Evolutionary conservation across 257 asterid species (phyloP).

Genomic region (Nicotiana undulata): DNA sequence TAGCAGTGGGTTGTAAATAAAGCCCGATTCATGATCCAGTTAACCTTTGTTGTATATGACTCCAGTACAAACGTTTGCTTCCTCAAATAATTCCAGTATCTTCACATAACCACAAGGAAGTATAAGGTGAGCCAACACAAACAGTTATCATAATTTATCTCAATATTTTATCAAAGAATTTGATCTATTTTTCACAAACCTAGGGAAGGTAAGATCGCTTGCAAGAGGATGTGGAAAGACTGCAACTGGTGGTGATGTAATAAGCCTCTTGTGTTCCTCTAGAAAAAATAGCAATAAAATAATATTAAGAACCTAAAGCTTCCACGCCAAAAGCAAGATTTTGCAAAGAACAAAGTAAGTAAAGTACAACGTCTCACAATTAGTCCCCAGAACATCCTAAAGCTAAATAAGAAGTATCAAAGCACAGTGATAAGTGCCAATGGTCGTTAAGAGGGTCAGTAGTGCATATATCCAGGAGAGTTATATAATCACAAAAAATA

Average conservation of each 20-base stretch:
- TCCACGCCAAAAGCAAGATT: background rate
- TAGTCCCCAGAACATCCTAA: background rate
- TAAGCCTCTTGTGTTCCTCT: slow-evolving; percentile 90
- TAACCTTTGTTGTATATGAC: slow-evolving; percentile 74
- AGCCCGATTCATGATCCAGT: slow-evolving; percentile 95
- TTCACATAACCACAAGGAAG: slow-evolving; percentile 18
- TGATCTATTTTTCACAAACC: slow-evolving; percentile 35
- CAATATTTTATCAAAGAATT: background rate
- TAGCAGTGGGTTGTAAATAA: slow-evolving; percentile 82
- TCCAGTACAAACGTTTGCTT: slow-evolving; percentile 97
- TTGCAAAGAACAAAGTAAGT: too few species aligned
- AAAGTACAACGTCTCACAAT: background rate
- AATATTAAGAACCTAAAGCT: background rate
- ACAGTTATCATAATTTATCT: background rate
- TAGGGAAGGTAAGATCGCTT: slow-evolving; percentile 89
- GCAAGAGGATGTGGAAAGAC: slow-evolving; percentile 99
- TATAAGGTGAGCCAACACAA: background rate
- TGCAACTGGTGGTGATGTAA: slow-evolving; percentile 93
- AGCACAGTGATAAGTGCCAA: background rate
- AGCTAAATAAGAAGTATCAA: background rate
- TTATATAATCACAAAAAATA: background rate
- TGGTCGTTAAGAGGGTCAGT: background rate
- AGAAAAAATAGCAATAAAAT: slow-evolving; percentile 23
- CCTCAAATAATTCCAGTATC: slow-evolving; percentile 99
- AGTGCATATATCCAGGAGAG: background rate